Conservation (phyloP, 306 rosid genomes). For the Casuarina equisetifolia region DNA sequence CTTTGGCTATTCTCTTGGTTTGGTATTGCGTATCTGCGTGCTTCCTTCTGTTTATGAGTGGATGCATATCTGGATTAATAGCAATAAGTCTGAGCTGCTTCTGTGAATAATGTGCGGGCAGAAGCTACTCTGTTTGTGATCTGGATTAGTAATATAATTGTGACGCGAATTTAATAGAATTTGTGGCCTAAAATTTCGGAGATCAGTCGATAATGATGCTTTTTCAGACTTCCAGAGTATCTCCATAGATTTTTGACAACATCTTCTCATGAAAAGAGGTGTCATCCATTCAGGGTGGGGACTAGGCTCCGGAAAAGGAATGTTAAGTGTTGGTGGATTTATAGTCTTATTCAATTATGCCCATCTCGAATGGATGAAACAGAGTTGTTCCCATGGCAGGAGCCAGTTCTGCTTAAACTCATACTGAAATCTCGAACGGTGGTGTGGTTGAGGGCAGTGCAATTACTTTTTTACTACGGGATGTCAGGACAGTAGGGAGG, state of each 20-base stretch:
- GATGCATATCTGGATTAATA: not conserved
- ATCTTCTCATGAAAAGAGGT: not conserved
- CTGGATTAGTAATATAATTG: not conserved
- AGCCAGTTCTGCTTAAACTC: not conserved
- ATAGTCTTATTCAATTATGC: slow-evolving; percentile 8
- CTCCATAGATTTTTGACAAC: not conserved
- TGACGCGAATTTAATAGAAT: not conserved
- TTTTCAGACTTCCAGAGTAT: not conserved
- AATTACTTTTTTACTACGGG: not conserved
- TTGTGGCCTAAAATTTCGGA: not conserved
- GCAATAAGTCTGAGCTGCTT: not conserved
- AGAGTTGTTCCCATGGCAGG: not conserved
- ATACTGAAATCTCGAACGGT: not conserved
- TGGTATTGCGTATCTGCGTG: not conserved
- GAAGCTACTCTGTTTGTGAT: not conserved
- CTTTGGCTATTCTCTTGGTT: not conserved
- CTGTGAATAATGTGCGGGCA: not conserved
- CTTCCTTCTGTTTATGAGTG: not conserved
- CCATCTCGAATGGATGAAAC: slow-evolving; percentile 13
- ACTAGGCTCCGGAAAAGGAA: not conserved
- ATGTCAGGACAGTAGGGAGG: not conserved
- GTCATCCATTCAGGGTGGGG: not conserved
- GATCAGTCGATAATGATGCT: not conserved
- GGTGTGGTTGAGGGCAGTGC: not conserved
- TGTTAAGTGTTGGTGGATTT: slow-evolving; percentile 5